These are phyloP conservation scores for Nigrospora osmanthi DNA, from an alignment of 2,329 filamentous ascomycete genomes.

Conservation along the genomic window DNA sequence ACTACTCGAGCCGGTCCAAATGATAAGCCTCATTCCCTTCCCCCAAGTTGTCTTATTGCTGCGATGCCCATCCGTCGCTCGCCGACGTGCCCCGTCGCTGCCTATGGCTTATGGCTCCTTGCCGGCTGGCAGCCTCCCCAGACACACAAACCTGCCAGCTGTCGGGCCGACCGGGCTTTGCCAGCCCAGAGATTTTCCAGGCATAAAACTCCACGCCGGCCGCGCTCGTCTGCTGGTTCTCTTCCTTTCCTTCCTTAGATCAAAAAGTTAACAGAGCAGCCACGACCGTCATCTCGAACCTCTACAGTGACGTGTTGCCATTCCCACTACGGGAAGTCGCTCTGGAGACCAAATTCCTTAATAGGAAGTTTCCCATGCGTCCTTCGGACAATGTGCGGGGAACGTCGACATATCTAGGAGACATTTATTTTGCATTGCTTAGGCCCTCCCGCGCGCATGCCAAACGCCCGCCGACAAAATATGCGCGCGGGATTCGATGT, in stretches of 20 bases:
- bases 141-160: no score
- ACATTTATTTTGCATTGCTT: slow-evolving; percentile 24
- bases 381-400: slow-evolving; percentile 40
- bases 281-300: slow-evolving; percentile 53
- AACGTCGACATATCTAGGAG: slow-evolving; percentile 56
- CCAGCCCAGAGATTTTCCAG: background rate
- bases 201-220: background rate
- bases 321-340: slow-evolving; percentile 41
- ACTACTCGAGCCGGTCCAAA: no score
- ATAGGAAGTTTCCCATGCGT: slow-evolving; percentile 55
- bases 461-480: no score
- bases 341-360: slow-evolving; percentile 53
- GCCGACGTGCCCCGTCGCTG: no score
- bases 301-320: slow-evolving; percentile 57
- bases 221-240: slow-evolving; percentile 17
- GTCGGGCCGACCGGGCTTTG: no score
- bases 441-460: no score
- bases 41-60: no score
- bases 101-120: no score
- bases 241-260: slow-evolving; percentile 43
- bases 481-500: no score
- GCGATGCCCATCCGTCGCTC: no score
- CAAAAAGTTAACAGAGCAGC: slow-evolving; percentile 58
- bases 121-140: no score
- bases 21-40: no score